These are phyloP conservation scores for Pelomyxa schiedti DNA, from an alignment of 78 protist species.

Conservation along the genomic window DNA sequence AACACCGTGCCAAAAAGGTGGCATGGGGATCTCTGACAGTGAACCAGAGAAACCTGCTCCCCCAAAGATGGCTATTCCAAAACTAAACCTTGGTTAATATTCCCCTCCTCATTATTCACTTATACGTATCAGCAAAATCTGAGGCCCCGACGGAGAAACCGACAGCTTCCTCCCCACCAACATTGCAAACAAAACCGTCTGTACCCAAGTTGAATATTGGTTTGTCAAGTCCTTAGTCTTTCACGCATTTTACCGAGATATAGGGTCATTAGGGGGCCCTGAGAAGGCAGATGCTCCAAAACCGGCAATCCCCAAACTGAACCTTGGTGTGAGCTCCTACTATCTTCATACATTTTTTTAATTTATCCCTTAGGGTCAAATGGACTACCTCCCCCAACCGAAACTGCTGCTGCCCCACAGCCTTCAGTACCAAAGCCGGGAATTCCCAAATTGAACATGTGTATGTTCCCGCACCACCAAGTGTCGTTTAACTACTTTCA, in stretches of 20 bases:
- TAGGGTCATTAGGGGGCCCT: not conserved
- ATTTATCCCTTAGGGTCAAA: not conserved
- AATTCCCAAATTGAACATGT: too few species aligned
- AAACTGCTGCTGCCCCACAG: too few species aligned
- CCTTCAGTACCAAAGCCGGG: too few species aligned
- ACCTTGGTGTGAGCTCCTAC: not conserved
- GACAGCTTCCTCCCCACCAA: not conserved
- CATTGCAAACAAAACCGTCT: not conserved
- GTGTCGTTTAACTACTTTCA: too few species aligned
- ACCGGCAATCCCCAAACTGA: not conserved
- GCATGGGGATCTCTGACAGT: not conserved
- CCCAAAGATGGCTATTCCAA: slow-evolving; percentile 7
- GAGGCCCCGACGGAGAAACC: not conserved
- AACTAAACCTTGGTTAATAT: not conserved
- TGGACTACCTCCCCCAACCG: too few species aligned
- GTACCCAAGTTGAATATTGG: slow-evolving; percentile 1
- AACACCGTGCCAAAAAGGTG: not conserved
- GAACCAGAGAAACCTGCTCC: not conserved
- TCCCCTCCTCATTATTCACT: not conserved
- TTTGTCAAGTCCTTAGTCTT: not conserved
- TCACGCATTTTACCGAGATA: not conserved
- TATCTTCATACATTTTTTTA: slow-evolving; percentile 3
- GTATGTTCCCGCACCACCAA: too few species aligned
- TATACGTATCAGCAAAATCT: not conserved
- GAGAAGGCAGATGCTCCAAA: not conserved